These are phyloP conservation scores for Xylariomycetidae sp. DNA, from an alignment of 2,329 filamentous ascomycete genomes.

Conservation along the genomic window DNA sequence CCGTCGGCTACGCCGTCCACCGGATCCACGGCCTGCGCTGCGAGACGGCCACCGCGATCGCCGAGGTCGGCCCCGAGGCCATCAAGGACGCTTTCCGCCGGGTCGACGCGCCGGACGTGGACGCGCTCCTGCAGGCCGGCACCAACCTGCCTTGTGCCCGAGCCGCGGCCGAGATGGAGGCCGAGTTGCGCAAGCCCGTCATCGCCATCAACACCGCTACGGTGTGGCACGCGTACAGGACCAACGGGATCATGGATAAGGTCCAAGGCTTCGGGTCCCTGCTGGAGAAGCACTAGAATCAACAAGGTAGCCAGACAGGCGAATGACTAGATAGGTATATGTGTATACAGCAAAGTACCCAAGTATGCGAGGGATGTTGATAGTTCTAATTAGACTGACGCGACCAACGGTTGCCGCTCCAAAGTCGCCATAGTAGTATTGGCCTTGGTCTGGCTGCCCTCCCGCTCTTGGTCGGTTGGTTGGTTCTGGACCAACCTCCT, in stretches of 20 bases:
- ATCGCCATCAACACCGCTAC: constrained; percentile 28
- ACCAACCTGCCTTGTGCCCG: constrained; percentile 27
- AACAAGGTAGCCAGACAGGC: not conserved
- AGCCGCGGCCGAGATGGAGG: constrained; percentile 24
- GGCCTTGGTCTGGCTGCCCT: no score
- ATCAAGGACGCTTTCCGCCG: constrained; percentile 22
- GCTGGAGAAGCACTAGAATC: constrained; percentile 9
- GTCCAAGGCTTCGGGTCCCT: constrained; percentile 14
- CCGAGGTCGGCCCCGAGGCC: constrained; percentile 25
- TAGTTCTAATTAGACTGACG: no score
- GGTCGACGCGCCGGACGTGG: constrained; percentile 18
- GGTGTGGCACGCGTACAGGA: constrained; percentile 24
- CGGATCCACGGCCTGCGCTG: constrained; percentile 25
- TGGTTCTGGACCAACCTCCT: constrained; percentile 9
- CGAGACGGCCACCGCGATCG: constrained; percentile 17
- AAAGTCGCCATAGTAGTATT: no score
- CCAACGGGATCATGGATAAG: constrained; percentile 21
- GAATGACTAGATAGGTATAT: not conserved
- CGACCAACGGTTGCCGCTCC: no score
- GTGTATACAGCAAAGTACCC: no score
- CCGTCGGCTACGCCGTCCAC: constrained; percentile 23
- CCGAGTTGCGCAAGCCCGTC: constrained; percentile 19
- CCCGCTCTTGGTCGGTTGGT: no score
- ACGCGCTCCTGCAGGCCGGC: constrained; percentile 26
- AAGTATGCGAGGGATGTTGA: no score